Base-by-base conservation (phyloP, 108 stramenopile species). In the Parietichytrium sp. region DNA sequence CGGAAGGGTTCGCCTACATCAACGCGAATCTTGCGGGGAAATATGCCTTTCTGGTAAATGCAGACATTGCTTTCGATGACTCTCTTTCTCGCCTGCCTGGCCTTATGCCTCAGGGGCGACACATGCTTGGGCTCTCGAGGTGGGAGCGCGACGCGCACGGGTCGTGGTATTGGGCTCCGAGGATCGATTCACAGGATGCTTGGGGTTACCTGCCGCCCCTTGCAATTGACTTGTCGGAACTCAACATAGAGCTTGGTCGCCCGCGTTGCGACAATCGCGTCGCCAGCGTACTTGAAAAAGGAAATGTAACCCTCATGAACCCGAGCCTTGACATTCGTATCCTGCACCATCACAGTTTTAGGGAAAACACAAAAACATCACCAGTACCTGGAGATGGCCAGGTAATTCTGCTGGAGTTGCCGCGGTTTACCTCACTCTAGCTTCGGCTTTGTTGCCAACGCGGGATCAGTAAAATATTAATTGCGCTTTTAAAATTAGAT, bases 111-210 rank as follows among this genome's bases (percentile, higher is more conserved):
- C 29, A 25, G 15, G 16, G 18, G 31, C 18, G 52, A 27, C 4
- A 8, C 47, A 55, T 83, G 0, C 33, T 55, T 1, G 85, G 82
- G 2, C 51, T 85, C 26, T 42, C 55, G 3, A 15, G 78, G 12
- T 83, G 82, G 82, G 51, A 83, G 50, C 20, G 29, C 18, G 47
- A 54, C 3, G 20, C 10, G 4, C n/a, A n/a, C 29, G 31, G 4
- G 12, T 10, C 23, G 25, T 49, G 31, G 3, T 49, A 16, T 6
- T 49, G 81, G 38, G 3, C 6, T 8, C 51, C 61, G 30, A 78
- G 85, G 10, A 50, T 79, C 6, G 85, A 85, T 48, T 82, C 81
- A 7, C 85, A 85, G 50, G 85, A 85, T 27, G 49, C 85, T 3
- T 85, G 85, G 85, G 18, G 79, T 38, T 85, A 79, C 53, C 85